Conservation (phyloP, 768 basidiomycete species). For the Tremella mesenterica region DNA sequence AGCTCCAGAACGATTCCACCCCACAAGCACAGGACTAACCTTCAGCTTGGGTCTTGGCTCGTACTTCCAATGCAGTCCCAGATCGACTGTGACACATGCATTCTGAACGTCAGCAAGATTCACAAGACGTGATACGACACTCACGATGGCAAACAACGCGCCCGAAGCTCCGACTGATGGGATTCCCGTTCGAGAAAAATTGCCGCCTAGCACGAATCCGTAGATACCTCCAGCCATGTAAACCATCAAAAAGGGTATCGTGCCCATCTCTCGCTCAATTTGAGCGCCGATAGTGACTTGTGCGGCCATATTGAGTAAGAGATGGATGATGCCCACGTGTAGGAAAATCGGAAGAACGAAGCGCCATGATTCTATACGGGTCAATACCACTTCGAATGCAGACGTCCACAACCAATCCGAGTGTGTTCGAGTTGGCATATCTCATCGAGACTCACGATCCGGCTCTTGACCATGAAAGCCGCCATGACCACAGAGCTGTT, state of each 20-base stretch:
- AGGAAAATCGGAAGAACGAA: slow-evolving; percentile 84
- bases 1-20: neutral
- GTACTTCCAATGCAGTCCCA: slow-evolving; percentile 86
- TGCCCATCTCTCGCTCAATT: slow-evolving; percentile 84
- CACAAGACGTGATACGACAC: neutral
- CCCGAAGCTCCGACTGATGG: slow-evolving; percentile 89
- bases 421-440: neutral
- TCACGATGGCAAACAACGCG: slow-evolving; percentile 76
- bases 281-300: slow-evolving; percentile 62
- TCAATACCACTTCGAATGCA: neutral
- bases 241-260: slow-evolving; percentile 64
- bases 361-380: slow-evolving; percentile 45
- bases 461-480: slow-evolving; percentile 52
- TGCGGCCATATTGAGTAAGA: slow-evolving; percentile 79
- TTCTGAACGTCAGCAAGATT: slow-evolving; percentile 21
- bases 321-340: slow-evolving; percentile 92
- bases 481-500: slow-evolving; percentile 81
- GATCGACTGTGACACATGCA: slow-evolving; percentile 57
- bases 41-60: slow-evolving; percentile 72
- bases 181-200: slow-evolving; percentile 78
- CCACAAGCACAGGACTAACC: slow-evolving; percentile 46
- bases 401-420: neutral
- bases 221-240: slow-evolving; percentile 90
- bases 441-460: slow-evolving; percentile 31
- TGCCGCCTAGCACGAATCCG: slow-evolving; percentile 77